Conservation (phyloP, 208 protist genomes). For the Acanthamoeba rhysodes region DNA sequence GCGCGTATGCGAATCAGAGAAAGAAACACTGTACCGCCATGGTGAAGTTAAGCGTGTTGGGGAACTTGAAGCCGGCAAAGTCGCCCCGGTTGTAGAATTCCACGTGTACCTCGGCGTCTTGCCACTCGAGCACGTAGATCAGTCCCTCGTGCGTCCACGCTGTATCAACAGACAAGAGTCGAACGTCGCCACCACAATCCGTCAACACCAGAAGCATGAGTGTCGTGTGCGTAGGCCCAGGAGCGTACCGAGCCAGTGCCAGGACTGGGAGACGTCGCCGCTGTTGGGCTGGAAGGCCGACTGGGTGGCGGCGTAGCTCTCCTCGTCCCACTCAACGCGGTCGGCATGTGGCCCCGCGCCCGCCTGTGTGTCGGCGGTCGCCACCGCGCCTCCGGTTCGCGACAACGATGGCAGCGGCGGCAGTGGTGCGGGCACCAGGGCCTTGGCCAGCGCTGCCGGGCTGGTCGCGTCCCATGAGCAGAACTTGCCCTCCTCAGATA, state of each 20-base stretch:
- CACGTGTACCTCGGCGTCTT: neutral
- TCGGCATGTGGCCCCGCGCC: neutral
- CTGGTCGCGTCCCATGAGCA: constrained; percentile 18
- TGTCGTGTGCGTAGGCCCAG: no score
- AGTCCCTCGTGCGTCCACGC: constrained; percentile 4
- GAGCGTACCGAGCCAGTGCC: constrained; percentile 9
- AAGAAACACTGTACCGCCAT: neutral
- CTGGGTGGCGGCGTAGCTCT: neutral
- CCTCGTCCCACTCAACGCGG: neutral
- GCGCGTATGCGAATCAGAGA: neutral
- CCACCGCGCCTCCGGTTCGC: neutral
- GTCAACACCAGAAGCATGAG: no score
- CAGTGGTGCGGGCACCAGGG: neutral
- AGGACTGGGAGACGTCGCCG: constrained; percentile 7
- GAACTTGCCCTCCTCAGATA: constrained; percentile 15
- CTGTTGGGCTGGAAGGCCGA: constrained; percentile 54
- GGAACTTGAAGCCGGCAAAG: neutral
- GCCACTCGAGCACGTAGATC: constrained; percentile 16
- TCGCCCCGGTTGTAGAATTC: constrained; percentile 1
- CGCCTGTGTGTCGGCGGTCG: neutral
- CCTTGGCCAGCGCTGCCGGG: neutral
- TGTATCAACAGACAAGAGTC: neutral
- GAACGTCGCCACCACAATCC: no score
- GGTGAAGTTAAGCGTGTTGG: constrained; percentile 29
- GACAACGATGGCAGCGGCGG: neutral